Evolutionary conservation across 2,329 filamentous ascomycete genomes (phyloP).

Genomic region (Diaporthe ampelina): DNA sequence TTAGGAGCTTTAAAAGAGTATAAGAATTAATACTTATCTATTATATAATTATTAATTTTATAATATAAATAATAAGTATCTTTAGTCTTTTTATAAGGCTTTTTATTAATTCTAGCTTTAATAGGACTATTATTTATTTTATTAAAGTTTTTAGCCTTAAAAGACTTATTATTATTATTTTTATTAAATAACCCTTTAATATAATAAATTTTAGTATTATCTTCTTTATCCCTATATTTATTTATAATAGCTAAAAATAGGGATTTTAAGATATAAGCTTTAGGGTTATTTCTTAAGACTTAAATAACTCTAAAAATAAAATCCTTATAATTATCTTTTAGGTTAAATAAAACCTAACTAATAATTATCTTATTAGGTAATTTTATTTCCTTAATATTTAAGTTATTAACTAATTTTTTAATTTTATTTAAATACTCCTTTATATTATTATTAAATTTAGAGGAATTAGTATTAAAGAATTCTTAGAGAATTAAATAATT

Average conservation of each 20-base stretch:
- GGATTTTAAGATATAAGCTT: neutral
- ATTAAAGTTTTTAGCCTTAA: too few species aligned
- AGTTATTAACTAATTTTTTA: neutral
- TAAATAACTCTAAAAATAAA: slow-evolving; percentile 9
- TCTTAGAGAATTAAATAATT: slow-evolving; percentile 4
- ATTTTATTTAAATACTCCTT: slow-evolving; percentile 7
- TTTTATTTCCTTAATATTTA: slow-evolving; percentile 11
- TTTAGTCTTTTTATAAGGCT: slow-evolving; percentile 11
- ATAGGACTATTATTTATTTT: neutral
- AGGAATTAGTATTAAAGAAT: slow-evolving; percentile 1
- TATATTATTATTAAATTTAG: slow-evolving; percentile 1
- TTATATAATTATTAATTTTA: neutral
- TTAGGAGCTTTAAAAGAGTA: neutral
- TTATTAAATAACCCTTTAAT: neutral
- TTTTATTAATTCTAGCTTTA: slow-evolving; percentile 1
- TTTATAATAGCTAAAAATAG: slow-evolving; percentile 9
- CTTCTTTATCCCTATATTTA: slow-evolving; percentile 3
- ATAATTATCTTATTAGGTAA: neutral
- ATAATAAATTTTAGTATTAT: neutral
- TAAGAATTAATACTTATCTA: slow-evolving; percentile 17
- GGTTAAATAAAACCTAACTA: neutral
- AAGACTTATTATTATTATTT: neutral
- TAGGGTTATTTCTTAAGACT: neutral
- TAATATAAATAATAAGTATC: slow-evolving; percentile 3
- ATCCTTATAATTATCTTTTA: neutral